Evolutionary conservation across 345 rosid species (phyloP), one percentile per base, ranked within the genome.

Genomic region (Mallotus nudiflorus): DNA sequence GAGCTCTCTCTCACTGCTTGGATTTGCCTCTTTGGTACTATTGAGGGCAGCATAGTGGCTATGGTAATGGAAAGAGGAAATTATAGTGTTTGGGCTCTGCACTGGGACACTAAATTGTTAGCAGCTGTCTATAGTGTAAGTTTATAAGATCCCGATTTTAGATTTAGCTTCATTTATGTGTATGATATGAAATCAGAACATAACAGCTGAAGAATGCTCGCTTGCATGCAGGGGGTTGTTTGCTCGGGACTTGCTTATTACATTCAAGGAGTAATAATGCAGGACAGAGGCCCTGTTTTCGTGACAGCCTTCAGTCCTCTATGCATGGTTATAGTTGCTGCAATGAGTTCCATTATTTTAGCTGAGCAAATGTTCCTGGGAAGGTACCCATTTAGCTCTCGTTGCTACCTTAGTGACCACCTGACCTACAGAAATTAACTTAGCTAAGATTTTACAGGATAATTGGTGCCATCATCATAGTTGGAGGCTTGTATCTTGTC

Each of bases 281-380:
- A 84, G 69, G 89, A 86, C 5, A 85, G 89, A 78, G 97, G 97
- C 14, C 97, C 99, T 0, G 99, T 95, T 40, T 95, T 91, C 64
- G 93, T 95, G 12, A 82, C 93, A 22, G 97, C 99, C 52, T 92
- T 92, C 13, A 85, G 69, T 76, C 97, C 97, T 8, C 73, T 95
- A 0, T 65, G 90, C 78, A 90, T 89, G 97, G 84, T 92, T 50
- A 85, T 95, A 28, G 97, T 95, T 18, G 97, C 97, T 0, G 65
- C 87, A 58, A 66, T 87, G 86, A 86, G 97, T 19, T 77, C 96
- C 51, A 48, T 95, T 79, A 87, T 92, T 58, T 84, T 92, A 10
- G 86, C 85, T 0, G 99, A 95, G 80, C 86, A 87, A 66, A 82
- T 95, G 88, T 90, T 54, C 71, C 44, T 95, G 20, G 99, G 99